Evolutionary conservation across 805 yeast species (phyloP), one percentile per base, ranked within the genome.

Genomic region (Teunomyces barrocoloradensis): DNA sequence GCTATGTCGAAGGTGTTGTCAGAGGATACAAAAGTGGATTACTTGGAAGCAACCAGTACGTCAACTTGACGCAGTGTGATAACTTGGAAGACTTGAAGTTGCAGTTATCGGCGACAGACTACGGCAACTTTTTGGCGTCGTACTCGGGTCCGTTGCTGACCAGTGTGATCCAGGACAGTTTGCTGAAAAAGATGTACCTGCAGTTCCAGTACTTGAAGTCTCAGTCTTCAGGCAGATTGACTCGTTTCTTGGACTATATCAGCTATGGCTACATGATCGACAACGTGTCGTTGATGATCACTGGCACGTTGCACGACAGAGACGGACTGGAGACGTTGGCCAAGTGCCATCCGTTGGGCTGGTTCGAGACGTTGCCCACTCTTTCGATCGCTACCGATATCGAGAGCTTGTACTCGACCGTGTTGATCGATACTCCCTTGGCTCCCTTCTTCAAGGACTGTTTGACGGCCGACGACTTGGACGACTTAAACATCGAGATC

Each of bases 181-280:
- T 95, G 42, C 78, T 85, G 21, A 78, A 77, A 53, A 89, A 87
- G 64, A 72, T 94, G 49, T 86, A 84, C 59, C 81, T 81, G 36
- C 96, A 94, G 65, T 94, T 90, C 70, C 84, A 87, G 53, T 92
- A 90, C 67, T 76, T 94, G 46, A 82, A 87, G 53, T 79, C 87
- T 39, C 96, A 92, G 66, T 83, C 96, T 4, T 84, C 85, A 30
- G 90, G 89, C 50, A 86, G 85, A 29, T 73, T 92, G 60, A 74
- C 89, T 37, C 81, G 83, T 65, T 90, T 92, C 63, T 78, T 94
- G 82, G 97, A 95, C 65, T 95, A 74, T 65, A 89, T 95, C 64
- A 85, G 95, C 40, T 94, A 91, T 64, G 95, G 97, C 9, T 94
- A 95, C 71, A 94, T 94, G 99, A 95, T 94, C 61, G 99, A 94